Base-by-base conservation (phyloP, 2,329 filamentous ascomycete species). In the Epichloe scottii region DNA sequence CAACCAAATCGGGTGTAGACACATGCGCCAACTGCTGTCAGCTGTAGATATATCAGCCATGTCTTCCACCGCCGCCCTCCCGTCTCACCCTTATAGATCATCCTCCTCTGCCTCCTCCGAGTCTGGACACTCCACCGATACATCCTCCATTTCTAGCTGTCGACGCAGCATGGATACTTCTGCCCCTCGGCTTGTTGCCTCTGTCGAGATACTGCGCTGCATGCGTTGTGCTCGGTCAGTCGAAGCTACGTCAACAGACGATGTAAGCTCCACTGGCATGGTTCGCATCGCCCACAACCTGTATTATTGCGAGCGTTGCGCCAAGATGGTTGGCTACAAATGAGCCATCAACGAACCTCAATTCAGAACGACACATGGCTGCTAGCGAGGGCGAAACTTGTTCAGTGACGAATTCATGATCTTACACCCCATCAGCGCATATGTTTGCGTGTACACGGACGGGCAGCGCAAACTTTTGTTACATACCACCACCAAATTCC, bases 221-320 rank as follows among this genome's bases (percentile, higher is more conserved):
- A 75, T 82, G 62, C 76, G 81, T 52, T 82, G 78, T 62, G 74
- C 77, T 41, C 74, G 75, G 52, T 72, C 75, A 50, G 78, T 78
- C 50, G 80, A 84, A 68, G 73, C 76, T 30, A 81, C 79, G 7
- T 74, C 76, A 8, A 80, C 77, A 34, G 79, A 82, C 63, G 78
- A 82, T 63, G 69, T 74, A 47, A 70, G 67, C 56, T 69, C 76
- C 42, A 76, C 70, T 52, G 80, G 79, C 55, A 84, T 84, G 80
- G 75, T 84, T 14, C 74, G 76, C 59, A 79, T 84, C 55, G 78
- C 79, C 2, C 76, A 78, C 63, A 81, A 81, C 64, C 75, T 83
- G 54, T 83, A 83, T 69, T 84, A 84, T 66, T 84, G 81, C 67
- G 71, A 76, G 53, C 73, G 78, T 37, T 84, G 81, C 62, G 81